Evolutionary conservation across 331 rosid genomes (phyloP).

Genomic region (Quercus tomentella): DNA sequence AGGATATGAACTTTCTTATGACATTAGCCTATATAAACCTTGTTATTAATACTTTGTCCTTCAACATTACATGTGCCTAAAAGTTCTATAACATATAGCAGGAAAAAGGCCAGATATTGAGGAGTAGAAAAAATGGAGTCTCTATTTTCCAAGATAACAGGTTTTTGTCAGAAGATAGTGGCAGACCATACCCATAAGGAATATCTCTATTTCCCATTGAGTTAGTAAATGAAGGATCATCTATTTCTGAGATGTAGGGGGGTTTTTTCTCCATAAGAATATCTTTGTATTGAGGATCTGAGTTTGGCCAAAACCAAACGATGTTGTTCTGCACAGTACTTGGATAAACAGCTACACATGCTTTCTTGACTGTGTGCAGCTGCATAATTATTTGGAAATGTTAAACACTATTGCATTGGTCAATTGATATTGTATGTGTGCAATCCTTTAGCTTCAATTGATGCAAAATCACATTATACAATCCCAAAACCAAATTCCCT

Average conservation of each 20-base stretch:
- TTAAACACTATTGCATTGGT: conserved; percentile 7
- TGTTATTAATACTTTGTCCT: not conserved
- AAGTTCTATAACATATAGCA: not conserved
- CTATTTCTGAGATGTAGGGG: conserved; percentile 62
- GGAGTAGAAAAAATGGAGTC: not conserved
- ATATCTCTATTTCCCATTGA: conserved; percentile 72
- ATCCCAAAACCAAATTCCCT: not conserved
- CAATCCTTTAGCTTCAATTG: not conserved
- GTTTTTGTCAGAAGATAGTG: conserved; percentile 9
- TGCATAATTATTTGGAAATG: conserved; percentile 29
- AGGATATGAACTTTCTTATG: not conserved
- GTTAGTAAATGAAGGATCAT: conserved; percentile 61
- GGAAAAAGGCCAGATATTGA: conserved; percentile 6
- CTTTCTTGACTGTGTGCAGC: conserved; percentile 68
- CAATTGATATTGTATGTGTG: not conserved
- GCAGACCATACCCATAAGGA: conserved; percentile 58
- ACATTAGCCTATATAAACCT: not conserved
- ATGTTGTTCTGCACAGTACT: conserved; percentile 65
- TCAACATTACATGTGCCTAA: conserved; percentile 3
- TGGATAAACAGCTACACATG: conserved; percentile 79
- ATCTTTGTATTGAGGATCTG: conserved; percentile 69
- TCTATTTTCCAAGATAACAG: not conserved
- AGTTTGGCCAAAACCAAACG: conserved; percentile 88
- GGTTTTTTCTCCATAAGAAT: conserved; percentile 52
- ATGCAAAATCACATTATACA: not conserved